phyloP scores from a whole-genome alignment of 495 filamentous ascomycete genomes.

The Aspergillus kassunensis region DNA sequence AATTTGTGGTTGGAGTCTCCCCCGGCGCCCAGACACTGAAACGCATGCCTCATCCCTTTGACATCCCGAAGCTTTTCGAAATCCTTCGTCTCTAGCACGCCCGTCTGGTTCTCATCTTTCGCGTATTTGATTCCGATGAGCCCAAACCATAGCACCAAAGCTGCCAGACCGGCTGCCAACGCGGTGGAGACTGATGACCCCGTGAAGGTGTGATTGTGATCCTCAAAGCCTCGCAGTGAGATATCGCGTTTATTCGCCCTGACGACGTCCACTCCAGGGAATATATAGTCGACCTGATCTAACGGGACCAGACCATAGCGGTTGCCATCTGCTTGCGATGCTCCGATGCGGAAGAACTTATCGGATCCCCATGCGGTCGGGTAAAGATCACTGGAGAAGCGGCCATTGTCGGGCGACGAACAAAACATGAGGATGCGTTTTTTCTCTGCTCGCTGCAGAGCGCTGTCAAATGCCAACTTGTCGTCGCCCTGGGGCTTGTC shows the following conservation, averaged over 20 bases:
- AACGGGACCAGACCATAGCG: neutral
- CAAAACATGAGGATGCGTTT: neutral
- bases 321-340: neutral
- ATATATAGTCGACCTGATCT: neutral
- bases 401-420: neutral
- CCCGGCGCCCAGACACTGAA: neutral
- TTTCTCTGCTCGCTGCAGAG: neutral
- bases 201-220: neutral
- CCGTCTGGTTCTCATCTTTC: neutral
- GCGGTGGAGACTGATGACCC: neutral
- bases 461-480: neutral
- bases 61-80: neutral
- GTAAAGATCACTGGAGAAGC: neutral
- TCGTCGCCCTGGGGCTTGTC: neutral
- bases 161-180: neutral
- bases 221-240: neutral
- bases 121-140: neutral
- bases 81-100: neutral
- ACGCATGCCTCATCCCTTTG: neutral
- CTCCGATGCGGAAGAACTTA: neutral
- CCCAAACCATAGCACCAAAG: neutral
- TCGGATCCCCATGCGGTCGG: neutral
- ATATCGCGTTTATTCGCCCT: neutral
- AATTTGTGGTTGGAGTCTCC: neutral
- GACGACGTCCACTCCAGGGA: neutral